A percentile compares a stretch with the other conserved stretches of the same genome.
phyloP scores from a whole-genome alignment of 345 rosid genomes.

The Crucihimalaya himalaica region DNA sequence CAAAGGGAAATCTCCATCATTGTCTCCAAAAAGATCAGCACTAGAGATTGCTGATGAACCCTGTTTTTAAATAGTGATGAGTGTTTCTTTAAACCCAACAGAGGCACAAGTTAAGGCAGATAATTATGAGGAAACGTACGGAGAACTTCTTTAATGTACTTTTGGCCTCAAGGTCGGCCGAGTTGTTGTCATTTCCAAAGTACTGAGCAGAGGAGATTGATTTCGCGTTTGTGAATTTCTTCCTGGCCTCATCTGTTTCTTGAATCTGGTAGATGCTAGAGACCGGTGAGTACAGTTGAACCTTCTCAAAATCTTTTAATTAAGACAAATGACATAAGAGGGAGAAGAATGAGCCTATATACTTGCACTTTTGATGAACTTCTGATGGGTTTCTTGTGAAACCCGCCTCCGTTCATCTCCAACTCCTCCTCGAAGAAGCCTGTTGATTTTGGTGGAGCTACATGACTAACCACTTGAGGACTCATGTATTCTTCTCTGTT shows the following conservation, averaged over 20 bases:
- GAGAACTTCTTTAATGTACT: conserved; percentile 83
- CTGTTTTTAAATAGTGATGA: conserved; percentile 40
- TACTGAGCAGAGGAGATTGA: conserved; percentile 92
- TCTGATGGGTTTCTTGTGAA: conserved; percentile 61
- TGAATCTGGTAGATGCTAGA: conserved; percentile 46
- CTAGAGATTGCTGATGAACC: conserved; percentile 92
- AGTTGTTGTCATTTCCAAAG: conserved; percentile 65
- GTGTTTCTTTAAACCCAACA: background rate
- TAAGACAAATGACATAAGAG: background rate
- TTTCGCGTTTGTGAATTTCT: conserved; percentile 93
- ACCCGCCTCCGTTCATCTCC: conserved; percentile 73
- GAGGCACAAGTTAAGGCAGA: background rate
- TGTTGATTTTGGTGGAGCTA: conserved; percentile 84
- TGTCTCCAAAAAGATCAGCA: conserved; percentile 85
- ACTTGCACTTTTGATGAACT: conserved; percentile 71
- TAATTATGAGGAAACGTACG: conserved; percentile 45
- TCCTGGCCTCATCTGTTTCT: conserved; percentile 91
- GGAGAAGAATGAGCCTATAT: conserved; percentile 16
- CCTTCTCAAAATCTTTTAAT: background rate
- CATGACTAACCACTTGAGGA: conserved; percentile 76
- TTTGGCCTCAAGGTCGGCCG: conserved; percentile 65
- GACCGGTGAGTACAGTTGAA: conserved; percentile 1
- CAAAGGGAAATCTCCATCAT: conserved; percentile 47
- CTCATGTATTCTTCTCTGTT: conserved; percentile 54
- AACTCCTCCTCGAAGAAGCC: conserved; percentile 82